Conservation (phyloP, 2,329 filamentous ascomycete genomes). For the Penicillium sp. region DNA sequence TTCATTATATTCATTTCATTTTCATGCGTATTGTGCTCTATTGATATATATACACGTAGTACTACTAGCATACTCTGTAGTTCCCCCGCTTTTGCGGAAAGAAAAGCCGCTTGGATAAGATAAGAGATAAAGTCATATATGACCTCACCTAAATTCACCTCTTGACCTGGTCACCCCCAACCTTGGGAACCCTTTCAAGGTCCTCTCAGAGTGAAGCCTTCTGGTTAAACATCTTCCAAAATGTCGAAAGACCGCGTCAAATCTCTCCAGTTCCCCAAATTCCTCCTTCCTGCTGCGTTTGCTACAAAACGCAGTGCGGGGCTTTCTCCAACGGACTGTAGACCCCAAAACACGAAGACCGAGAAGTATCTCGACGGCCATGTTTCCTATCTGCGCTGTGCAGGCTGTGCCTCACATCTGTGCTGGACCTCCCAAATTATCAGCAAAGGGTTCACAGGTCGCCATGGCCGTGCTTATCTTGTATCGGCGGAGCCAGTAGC, state of each 20-base stretch:
- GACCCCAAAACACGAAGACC: constrained; percentile 1
- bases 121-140: constrained; percentile 2
- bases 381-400: constrained; percentile 57
- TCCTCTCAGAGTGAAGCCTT: background rate
- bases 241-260: constrained; percentile 19
- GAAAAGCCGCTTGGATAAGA: background rate
- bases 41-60: background rate
- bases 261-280: constrained; percentile 49
- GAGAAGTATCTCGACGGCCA: constrained; percentile 46
- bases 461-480: constrained; percentile 63
- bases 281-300: constrained; percentile 51
- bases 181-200: background rate
- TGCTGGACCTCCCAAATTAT: constrained; percentile 60
- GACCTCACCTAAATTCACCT: background rate
- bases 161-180: background rate
- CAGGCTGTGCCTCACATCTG: constrained; percentile 58
- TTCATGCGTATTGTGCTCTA: background rate
- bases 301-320: constrained; percentile 23
- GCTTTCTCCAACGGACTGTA: constrained; percentile 8
- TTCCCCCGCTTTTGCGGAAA: background rate
- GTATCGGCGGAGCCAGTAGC: constrained; percentile 48
- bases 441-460: constrained; percentile 64
- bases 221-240: no score
- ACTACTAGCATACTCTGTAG: no score
- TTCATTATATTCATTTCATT: background rate